Percentiles rank a stretch among this genome's conserved stretches.
Conservation (phyloP, 441 rosid species). For the Pelargonium myrrhifolium region DNA sequence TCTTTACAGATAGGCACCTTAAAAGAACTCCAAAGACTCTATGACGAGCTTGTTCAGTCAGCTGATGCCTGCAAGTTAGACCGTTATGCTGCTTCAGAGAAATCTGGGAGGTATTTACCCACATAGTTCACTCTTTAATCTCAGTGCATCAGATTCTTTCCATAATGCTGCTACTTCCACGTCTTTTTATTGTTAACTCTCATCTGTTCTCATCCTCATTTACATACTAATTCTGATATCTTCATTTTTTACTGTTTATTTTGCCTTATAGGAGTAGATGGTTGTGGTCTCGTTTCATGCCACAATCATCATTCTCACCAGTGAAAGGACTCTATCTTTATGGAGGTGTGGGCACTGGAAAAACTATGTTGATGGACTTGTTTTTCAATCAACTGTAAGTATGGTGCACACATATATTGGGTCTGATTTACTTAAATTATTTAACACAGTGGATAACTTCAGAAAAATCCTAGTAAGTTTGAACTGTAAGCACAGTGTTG, state of each 20-base stretch:
- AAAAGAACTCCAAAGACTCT: slow-evolving; percentile 81
- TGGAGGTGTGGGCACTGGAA: slow-evolving; percentile 98
- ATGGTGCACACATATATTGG: slow-evolving; percentile 12
- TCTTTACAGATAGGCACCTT: slow-evolving; percentile 61
- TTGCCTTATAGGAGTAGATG: slow-evolving; percentile 68
- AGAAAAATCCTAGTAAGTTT: background rate
- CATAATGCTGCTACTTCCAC: background rate
- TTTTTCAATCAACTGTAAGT: slow-evolving; percentile 80
- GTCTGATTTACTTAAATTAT: background rate
- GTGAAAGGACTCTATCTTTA: slow-evolving; percentile 86
- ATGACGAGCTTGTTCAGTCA: slow-evolving; percentile 71
- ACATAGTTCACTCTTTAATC: background rate
- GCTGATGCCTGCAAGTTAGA: slow-evolving; percentile 77
- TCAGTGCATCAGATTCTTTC: background rate
- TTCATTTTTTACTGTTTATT: background rate
- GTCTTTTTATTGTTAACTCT: background rate
- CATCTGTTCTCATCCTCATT: background rate
- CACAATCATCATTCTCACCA: slow-evolving; percentile 62
- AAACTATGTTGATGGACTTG: slow-evolving; percentile 98
- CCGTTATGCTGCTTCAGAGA: slow-evolving; percentile 74
- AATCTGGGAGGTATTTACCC: slow-evolving; percentile 49
- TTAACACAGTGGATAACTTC: slow-evolving; percentile 4
- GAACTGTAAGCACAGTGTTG: background rate
- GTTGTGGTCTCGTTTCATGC: slow-evolving; percentile 87
- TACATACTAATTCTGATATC: background rate